Conservation (phyloP, 371 early-diverging fungal species). For the Rhizopus arrhizus region DNA sequence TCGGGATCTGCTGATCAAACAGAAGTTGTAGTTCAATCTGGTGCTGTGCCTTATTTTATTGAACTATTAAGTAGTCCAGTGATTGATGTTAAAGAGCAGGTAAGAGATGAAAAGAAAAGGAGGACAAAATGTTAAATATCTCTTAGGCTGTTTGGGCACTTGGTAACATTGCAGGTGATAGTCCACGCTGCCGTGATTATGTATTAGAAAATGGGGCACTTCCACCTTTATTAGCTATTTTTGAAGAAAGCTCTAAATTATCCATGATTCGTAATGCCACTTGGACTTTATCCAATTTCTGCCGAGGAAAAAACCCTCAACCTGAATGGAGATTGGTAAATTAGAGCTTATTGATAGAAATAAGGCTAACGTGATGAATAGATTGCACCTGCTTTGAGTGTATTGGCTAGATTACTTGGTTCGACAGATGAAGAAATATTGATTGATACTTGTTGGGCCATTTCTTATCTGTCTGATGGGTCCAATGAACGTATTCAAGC, state of each 20-base stretch:
- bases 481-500: slow-evolving; percentile 94
- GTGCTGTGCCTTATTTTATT: slow-evolving; percentile 94
- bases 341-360: background rate
- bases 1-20: slow-evolving; percentile 98
- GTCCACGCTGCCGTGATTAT: slow-evolving; percentile 91
- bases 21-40: slow-evolving; percentile 88
- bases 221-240: slow-evolving; percentile 78
- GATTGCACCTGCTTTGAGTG: slow-evolving; percentile 75
- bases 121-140: background rate
- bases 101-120: slow-evolving; percentile 30
- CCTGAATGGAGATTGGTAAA: slow-evolving; percentile 85
- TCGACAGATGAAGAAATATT: slow-evolving; percentile 94
- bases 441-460: slow-evolving; percentile 99
- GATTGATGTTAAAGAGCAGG: slow-evolving; percentile 97
- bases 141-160: slow-evolving; percentile 98
- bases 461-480: slow-evolving; percentile 98
- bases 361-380: background rate
- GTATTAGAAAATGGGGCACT: slow-evolving; percentile 89
- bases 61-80: slow-evolving; percentile 85
- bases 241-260: slow-evolving; percentile 85
- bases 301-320: slow-evolving; percentile 97
- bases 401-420: slow-evolving; percentile 88
- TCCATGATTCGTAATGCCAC: slow-evolving; percentile 98
- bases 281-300: slow-evolving; percentile 99
- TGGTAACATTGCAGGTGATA: slow-evolving; percentile 99